A percentile compares a stretch with the other conserved stretches of the same genome.
phyloP scores from a whole-genome alignment of 2,329 filamentous ascomycete species.

The Penicillium olsonii region DNA sequence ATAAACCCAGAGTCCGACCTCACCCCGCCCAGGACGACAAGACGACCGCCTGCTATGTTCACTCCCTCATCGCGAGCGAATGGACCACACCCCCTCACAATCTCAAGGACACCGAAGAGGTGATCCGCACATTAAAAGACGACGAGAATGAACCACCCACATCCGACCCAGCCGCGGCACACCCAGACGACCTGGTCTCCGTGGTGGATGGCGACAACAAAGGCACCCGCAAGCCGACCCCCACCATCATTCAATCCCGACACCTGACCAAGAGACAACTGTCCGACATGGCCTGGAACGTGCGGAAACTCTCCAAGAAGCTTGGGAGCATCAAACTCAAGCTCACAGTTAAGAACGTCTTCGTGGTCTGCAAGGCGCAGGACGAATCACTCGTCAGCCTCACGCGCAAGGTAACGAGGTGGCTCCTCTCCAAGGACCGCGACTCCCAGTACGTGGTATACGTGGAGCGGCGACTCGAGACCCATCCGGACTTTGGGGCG shows the following conservation, averaged over 20 bases:
- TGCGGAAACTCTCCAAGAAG: slow-evolving; percentile 83
- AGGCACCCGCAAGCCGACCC: slow-evolving; percentile 24
- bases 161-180: background rate
- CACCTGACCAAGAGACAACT: slow-evolving; percentile 92
- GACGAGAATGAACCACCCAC: slow-evolving; percentile 11
- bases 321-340: slow-evolving; percentile 80
- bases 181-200: slow-evolving; percentile 23
- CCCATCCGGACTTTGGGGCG: slow-evolving; percentile 72
- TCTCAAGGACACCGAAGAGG: slow-evolving; percentile 14
- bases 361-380: slow-evolving; percentile 88
- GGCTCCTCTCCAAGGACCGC: slow-evolving; percentile 74
- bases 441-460: slow-evolving; percentile 72
- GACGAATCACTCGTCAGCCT: slow-evolving; percentile 77
- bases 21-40: slow-evolving; percentile 36
- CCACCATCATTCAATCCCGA: slow-evolving; percentile 61
- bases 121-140: slow-evolving; percentile 20
- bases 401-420: slow-evolving; percentile 74
- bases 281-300: slow-evolving; percentile 95
- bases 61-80: slow-evolving; percentile 54
- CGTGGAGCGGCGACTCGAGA: slow-evolving; percentile 73
- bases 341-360: slow-evolving; percentile 78
- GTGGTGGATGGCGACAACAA: slow-evolving; percentile 29
- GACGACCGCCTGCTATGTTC: slow-evolving; percentile 62
- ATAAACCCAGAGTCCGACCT: slow-evolving; percentile 41
- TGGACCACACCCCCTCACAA: slow-evolving; percentile 26